These are phyloP conservation scores for Trichosporon coremiiforme DNA, from an alignment of 1,284 basidiomycete species.

Conservation along the genomic window DNA sequence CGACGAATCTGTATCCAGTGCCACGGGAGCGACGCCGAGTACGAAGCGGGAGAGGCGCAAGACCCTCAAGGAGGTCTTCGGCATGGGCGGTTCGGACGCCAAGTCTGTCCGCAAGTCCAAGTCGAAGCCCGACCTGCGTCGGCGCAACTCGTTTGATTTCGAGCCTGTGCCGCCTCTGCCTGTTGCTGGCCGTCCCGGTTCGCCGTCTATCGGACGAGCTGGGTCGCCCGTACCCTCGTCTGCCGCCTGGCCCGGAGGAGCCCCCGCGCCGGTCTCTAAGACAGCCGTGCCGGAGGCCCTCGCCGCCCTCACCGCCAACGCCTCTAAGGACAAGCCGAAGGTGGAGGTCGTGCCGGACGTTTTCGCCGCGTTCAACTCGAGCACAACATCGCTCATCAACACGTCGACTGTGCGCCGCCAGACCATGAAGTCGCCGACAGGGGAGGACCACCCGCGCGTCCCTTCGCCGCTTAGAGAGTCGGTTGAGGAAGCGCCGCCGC, in stretches of 20 bases:
- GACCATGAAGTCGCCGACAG: constrained; percentile 14
- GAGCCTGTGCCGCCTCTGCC: constrained; percentile 24
- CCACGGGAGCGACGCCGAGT: neutral
- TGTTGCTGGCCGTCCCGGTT: neutral
- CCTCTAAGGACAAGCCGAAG: constrained; percentile 4
- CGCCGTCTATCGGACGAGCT: neutral
- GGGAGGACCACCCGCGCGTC: neutral
- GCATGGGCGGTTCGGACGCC: constrained; percentile 4
- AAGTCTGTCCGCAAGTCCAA: constrained; percentile 26
- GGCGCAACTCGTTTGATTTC: constrained; percentile 13
- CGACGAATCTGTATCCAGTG: constrained; percentile 4
- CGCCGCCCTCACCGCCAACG: constrained; percentile 30
- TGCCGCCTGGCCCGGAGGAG: constrained; percentile 14
- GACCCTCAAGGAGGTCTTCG: constrained; percentile 32
- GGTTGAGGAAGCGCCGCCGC: neutral
- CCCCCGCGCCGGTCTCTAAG: constrained; percentile 14
- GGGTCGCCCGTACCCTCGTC: constrained; percentile 6
- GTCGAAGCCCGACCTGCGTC: constrained; percentile 30
- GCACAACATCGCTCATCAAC: constrained; percentile 13
- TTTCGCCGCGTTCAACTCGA: constrained; percentile 30
- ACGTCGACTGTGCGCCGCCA: constrained; percentile 17
- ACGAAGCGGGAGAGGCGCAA: constrained; percentile 24
- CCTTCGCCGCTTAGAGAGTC: constrained; percentile 13
- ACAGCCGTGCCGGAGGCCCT: constrained; percentile 31
- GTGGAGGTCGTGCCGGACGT: constrained; percentile 33